Percentiles rank a stretch among this genome's conserved stretches.
phyloP scores from a whole-genome alignment of 202 grass and related monocot species.

The Schoenoplectus tabernaemontani region DNA sequence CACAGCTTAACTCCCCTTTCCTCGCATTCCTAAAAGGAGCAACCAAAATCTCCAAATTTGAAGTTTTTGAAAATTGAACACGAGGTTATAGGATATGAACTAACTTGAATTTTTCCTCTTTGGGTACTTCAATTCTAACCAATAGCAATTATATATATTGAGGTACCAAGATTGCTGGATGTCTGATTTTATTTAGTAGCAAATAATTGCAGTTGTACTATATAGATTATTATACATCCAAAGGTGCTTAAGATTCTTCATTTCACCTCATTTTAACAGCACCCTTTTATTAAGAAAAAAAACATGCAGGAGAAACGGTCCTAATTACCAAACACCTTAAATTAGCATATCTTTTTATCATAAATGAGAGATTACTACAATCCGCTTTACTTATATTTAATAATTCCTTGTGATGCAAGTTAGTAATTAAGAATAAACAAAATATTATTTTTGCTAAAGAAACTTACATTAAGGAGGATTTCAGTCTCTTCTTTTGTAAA shows the following conservation, averaged over 20 bases:
- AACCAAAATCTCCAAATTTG: not conserved
- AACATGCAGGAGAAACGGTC: not conserved
- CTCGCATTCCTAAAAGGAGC: slow-evolving; percentile 50
- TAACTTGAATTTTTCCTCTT: too few relatives aligned
- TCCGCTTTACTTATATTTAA: not conserved
- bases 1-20: slow-evolving; percentile 64
- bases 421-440: not conserved
- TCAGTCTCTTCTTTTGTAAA: slow-evolving; percentile 47
- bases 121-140: not conserved
- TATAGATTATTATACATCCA: not conserved
- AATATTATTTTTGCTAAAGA: not conserved
- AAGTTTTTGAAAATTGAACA: not conserved
- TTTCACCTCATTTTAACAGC: not conserved
- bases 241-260: not conserved
- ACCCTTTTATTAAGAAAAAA: not conserved
- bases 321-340: not conserved
- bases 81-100: too few relatives aligned
- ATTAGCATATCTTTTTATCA: not conserved
- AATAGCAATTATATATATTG: slow-evolving; percentile 2
- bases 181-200: not conserved
- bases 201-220: not conserved
- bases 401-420: not conserved
- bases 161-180: too few relatives aligned
- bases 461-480: slow-evolving; percentile 58
- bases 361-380: not conserved